Conservation (phyloP, 306 rosid species). For the Ochetophila trinervis region DNA sequence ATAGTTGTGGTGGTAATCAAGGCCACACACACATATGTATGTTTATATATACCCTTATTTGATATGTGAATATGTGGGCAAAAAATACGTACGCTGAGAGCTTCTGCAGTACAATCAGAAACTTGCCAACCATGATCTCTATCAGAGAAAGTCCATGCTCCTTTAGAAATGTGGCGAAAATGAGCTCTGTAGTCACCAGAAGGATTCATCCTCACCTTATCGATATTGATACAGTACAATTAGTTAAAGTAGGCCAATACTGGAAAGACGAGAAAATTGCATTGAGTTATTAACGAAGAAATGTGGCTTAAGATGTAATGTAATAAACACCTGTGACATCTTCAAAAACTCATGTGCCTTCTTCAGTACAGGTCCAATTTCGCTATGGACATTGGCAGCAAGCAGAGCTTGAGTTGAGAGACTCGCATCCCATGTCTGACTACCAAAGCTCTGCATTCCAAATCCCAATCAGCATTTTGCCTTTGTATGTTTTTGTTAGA, state of each 20-base stretch:
- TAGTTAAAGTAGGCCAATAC: background rate
- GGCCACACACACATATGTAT: no score
- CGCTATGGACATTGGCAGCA: slow-evolving; percentile 28
- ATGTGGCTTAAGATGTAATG: background rate
- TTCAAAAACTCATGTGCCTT: slow-evolving; percentile 34
- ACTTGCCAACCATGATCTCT: slow-evolving; percentile 42
- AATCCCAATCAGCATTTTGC: background rate
- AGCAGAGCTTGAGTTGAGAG: slow-evolving; percentile 31
- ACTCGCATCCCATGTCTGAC: slow-evolving; percentile 33
- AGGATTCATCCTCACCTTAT: slow-evolving; percentile 27
- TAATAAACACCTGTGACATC: slow-evolving; percentile 22
- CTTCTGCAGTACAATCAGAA: slow-evolving; percentile 45
- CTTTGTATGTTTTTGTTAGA: background rate
- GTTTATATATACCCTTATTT: no score
- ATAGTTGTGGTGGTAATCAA: no score
- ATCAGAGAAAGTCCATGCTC: slow-evolving; percentile 42
- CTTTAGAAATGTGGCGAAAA: slow-evolving; percentile 41
- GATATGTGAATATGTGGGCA: no score
- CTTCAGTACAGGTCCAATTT: slow-evolving; percentile 16
- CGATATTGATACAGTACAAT: background rate
- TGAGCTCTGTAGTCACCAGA: slow-evolving; percentile 17
- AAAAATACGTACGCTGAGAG: slow-evolving; percentile 31
- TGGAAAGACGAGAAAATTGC: no score
- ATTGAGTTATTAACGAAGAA: background rate
- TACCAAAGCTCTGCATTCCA: slow-evolving; percentile 23